Evolutionary conservation across 2,329 filamentous ascomycete species (phyloP).

Genomic region (Tolypocladium nubicola): DNA sequence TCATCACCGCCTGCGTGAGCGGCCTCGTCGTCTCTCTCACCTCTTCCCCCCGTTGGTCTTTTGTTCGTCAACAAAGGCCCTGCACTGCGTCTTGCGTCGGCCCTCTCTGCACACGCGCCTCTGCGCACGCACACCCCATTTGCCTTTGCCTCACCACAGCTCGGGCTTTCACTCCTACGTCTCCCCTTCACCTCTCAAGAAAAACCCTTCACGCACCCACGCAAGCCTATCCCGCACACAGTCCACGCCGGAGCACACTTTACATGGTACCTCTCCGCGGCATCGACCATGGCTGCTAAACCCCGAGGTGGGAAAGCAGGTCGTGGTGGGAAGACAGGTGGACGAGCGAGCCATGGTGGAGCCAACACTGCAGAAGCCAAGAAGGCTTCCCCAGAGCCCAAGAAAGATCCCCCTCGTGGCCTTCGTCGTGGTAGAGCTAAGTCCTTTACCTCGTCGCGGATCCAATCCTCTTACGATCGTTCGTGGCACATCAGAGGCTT

Average conservation of each 20-base stretch:
- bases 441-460: slow-evolving; percentile 41
- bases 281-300: background rate
- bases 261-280: background rate
- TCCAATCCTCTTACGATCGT: slow-evolving; percentile 50
- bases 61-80: background rate
- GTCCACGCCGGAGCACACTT: background rate
- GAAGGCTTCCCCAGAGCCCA: background rate
- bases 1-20: background rate
- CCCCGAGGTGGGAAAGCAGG: background rate
- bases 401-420: slow-evolving; percentile 24
- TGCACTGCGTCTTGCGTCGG: background rate
- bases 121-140: background rate
- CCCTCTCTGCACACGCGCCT: background rate
- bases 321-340: background rate
- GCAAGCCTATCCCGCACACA: background rate
- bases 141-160: background rate
- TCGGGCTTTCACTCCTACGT: background rate
- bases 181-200: background rate
- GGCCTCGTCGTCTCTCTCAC: background rate
- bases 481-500: slow-evolving; percentile 56
- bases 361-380: background rate
- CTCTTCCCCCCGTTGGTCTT: background rate
- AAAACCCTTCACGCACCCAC: background rate
- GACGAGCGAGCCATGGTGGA: background rate
- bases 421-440: slow-evolving; percentile 41